These are phyloP conservation scores for Rhizodiscina lignyota DNA, from an alignment of 495 filamentous ascomycete genomes.

Conservation along the genomic window DNA sequence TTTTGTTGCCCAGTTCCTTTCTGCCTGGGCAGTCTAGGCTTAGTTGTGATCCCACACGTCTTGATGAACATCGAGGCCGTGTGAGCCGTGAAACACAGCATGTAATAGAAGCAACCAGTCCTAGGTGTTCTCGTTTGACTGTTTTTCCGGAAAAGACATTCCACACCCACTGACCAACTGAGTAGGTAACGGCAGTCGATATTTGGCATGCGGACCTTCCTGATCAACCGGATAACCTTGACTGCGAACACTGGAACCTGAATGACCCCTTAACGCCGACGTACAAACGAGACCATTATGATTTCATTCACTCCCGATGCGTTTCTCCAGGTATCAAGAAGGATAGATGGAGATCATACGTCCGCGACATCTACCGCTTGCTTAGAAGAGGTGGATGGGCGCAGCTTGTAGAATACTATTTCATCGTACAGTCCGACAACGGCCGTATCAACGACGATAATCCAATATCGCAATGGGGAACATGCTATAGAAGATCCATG, in stretches of 20 bases:
- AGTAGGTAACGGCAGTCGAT: slow-evolving; percentile 14
- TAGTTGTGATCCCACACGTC: too few relatives aligned
- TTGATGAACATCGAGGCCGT: too few relatives aligned
- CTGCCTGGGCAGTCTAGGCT: too few relatives aligned
- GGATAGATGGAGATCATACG: slow-evolving; percentile 61
- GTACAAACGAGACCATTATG: slow-evolving; percentile 49
- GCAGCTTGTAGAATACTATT: slow-evolving; percentile 81
- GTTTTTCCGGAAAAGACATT: too few relatives aligned
- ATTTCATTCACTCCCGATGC: slow-evolving; percentile 77
- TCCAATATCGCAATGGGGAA: slow-evolving; percentile 16
- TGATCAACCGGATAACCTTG: slow-evolving; percentile 11
- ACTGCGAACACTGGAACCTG: slow-evolving; percentile 13
- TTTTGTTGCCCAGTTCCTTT: too few relatives aligned
- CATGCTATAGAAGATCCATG: slow-evolving; percentile 13
- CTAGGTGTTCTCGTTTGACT: too few relatives aligned
- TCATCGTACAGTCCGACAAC: slow-evolving; percentile 79
- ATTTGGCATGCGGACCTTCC: slow-evolving; percentile 9
- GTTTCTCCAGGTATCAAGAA: slow-evolving; percentile 63
- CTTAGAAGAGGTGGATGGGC: slow-evolving; percentile 66
- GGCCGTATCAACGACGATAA: slow-evolving; percentile 48
- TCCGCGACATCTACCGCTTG: slow-evolving; percentile 57
- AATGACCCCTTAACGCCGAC: slow-evolving; percentile 14
- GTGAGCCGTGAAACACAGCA: too few relatives aligned
- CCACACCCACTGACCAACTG: too few relatives aligned
- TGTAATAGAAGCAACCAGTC: too few relatives aligned